phyloP scores from a whole-genome alignment of 306 rosid species.

The Trifolium subterraneum region DNA sequence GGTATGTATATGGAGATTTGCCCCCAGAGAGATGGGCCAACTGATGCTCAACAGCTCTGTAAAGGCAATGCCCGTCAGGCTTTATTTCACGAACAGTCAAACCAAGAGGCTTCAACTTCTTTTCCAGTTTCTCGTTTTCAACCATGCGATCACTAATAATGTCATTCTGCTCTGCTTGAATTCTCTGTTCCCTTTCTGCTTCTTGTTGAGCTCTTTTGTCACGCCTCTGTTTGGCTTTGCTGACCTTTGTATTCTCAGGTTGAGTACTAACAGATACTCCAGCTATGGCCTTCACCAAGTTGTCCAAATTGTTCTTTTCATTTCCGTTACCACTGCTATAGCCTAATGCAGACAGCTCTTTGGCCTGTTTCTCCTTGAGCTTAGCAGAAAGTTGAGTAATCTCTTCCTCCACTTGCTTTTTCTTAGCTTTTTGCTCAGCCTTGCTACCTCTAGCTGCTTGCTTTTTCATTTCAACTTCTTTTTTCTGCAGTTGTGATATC shows the following conservation, averaged over 20 bases:
- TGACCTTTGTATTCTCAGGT: slow-evolving; percentile 64
- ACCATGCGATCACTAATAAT: slow-evolving; percentile 69
- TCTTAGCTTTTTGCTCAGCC: slow-evolving; percentile 91
- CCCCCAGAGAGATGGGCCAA: slow-evolving; percentile 61
- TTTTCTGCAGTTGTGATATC: slow-evolving; percentile 74
- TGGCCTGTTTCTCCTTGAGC: slow-evolving; percentile 73
- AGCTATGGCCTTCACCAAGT: slow-evolving; percentile 84
- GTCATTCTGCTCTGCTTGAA: slow-evolving; percentile 82
- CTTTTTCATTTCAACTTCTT: slow-evolving; percentile 80
- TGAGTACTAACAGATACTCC: slow-evolving; percentile 73
- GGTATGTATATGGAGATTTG: slow-evolving; percentile 66
- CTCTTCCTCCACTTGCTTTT: slow-evolving; percentile 95
- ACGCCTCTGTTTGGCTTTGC: slow-evolving; percentile 75
- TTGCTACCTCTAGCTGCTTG: slow-evolving; percentile 94
- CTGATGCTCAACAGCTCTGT: slow-evolving; percentile 88
- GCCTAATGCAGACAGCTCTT: slow-evolving; percentile 77
- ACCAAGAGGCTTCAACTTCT: slow-evolving; percentile 82
- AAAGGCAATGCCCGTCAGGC: slow-evolving; percentile 97
- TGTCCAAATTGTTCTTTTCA: slow-evolving; percentile 70
- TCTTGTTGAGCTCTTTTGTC: slow-evolving; percentile 81
- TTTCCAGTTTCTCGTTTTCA: slow-evolving; percentile 77
- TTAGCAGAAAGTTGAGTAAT: slow-evolving; percentile 71
- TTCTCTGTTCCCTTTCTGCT: slow-evolving; percentile 89
- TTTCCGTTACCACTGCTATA: slow-evolving; percentile 56
- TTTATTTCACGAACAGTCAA: slow-evolving; percentile 75